These are phyloP conservation scores for Linum trigynum DNA, from an alignment of 345 rosid species.

Conservation along the genomic window DNA sequence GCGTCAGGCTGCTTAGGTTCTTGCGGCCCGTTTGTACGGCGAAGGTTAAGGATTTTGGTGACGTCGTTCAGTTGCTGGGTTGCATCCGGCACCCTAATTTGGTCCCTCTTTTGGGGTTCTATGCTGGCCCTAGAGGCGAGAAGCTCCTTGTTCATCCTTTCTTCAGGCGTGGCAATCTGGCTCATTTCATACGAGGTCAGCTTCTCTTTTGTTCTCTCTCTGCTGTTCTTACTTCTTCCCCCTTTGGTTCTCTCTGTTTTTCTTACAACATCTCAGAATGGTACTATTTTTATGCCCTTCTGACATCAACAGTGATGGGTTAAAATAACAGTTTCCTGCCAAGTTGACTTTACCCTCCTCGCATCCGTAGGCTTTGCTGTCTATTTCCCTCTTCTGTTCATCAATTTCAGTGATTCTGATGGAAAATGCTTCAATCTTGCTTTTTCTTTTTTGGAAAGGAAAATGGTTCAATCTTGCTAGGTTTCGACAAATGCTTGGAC, in stretches of 20 bases:
- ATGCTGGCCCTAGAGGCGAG: slow-evolving; percentile 78
- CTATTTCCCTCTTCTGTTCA: too few species aligned
- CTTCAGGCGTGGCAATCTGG: slow-evolving; percentile 51
- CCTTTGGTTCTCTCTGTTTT: too few species aligned
- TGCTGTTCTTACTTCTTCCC: too few species aligned
- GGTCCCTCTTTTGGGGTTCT: slow-evolving; percentile 83
- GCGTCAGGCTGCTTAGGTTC: slow-evolving; percentile 61
- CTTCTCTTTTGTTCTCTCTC: slow-evolving; percentile 5
- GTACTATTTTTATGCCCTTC: neutral
- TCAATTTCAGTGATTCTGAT: too few species aligned
- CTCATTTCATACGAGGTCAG: slow-evolving; percentile 61
- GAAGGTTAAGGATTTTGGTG: slow-evolving; percentile 38
- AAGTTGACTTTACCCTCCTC: too few species aligned
- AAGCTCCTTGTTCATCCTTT: slow-evolving; percentile 88
- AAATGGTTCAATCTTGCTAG: too few species aligned
- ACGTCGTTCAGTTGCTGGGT: slow-evolving; percentile 48
- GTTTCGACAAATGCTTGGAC: too few species aligned
- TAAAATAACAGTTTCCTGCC: neutral
- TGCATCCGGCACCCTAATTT: slow-evolving; percentile 58
- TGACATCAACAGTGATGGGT: neutral
- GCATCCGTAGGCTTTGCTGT: too few species aligned
- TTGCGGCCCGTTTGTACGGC: slow-evolving; percentile 63
- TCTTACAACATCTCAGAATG: neutral
- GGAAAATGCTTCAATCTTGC: too few species aligned
- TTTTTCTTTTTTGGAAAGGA: too few species aligned